Evolutionary conservation across 768 basidiomycete species (phyloP).

Genomic region (Peribolospora baueri): DNA sequence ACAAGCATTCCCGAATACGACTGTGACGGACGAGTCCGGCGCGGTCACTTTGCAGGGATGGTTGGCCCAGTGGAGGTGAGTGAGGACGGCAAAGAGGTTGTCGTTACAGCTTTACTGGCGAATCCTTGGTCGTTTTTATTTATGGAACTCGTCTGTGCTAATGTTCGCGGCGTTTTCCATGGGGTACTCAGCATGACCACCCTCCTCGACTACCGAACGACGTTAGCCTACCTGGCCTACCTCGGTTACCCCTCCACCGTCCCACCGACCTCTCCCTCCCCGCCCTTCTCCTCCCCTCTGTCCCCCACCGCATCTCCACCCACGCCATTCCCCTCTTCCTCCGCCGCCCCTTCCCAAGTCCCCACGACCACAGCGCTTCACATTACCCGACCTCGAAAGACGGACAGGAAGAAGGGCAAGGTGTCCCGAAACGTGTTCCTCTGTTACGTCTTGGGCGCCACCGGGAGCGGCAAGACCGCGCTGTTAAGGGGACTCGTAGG

Average conservation of each 20-base stretch:
- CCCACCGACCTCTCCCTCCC: slow-evolving; percentile 5
- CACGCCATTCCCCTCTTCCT: not conserved
- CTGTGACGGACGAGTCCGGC: slow-evolving; percentile 60
- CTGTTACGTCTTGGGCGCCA: slow-evolving; percentile 80
- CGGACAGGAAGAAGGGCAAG: slow-evolving; percentile 65
- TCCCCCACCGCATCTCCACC: not conserved
- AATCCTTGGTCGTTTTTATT: too few relatives aligned
- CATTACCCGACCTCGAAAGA: slow-evolving; percentile 57
- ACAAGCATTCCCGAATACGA: slow-evolving; percentile 62
- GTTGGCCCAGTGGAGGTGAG: slow-evolving; percentile 93
- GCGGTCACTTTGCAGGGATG: slow-evolving; percentile 91
- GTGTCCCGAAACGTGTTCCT: slow-evolving; percentile 76
- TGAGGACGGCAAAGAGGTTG: not conserved
- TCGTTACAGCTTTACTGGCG: too few relatives aligned
- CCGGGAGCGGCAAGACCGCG: slow-evolving; percentile 84
- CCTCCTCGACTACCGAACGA: slow-evolving; percentile 71
- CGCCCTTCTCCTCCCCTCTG: slow-evolving; percentile 1
- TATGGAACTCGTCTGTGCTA: too few relatives aligned
- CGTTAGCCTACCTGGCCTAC: slow-evolving; percentile 82
- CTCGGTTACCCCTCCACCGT: slow-evolving; percentile 56
- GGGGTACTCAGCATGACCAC: slow-evolving; percentile 60
- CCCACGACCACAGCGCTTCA: slow-evolving; percentile 51
- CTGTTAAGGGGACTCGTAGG: slow-evolving; percentile 62
- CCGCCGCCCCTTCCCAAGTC: slow-evolving; percentile 15
- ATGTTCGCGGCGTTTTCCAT: too few relatives aligned